These are phyloP conservation scores for Prunus yedoensis DNA, from an alignment of 331 rosid species.

Conservation along the genomic window DNA sequence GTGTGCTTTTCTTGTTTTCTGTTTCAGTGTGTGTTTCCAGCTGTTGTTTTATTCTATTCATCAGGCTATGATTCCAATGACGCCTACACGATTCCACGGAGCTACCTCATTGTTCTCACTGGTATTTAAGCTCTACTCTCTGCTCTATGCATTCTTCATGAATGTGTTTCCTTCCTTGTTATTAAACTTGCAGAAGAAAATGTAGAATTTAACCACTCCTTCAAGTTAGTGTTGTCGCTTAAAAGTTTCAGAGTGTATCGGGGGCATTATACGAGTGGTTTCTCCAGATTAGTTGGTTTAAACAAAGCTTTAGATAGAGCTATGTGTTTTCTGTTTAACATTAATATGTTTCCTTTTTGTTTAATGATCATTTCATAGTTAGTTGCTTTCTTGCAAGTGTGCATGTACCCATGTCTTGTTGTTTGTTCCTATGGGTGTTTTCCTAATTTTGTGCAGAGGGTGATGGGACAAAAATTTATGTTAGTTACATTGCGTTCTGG, in stretches of 20 bases:
- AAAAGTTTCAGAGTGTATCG: not conserved
- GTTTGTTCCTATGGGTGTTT: constrained; percentile 9
- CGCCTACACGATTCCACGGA: too few species aligned
- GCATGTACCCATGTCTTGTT: not conserved
- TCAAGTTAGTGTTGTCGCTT: not conserved
- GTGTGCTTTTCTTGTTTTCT: too few species aligned
- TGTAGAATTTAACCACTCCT: not conserved
- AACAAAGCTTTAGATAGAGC: not conserved
- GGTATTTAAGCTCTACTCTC: too few species aligned
- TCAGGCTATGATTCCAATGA: too few species aligned
- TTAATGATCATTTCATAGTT: not conserved
- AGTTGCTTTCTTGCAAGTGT: not conserved
- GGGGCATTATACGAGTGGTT: not conserved
- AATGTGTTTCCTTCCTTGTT: too few species aligned
- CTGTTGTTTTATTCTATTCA: too few species aligned
- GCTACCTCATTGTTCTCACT: too few species aligned
- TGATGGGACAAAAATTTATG: constrained; percentile 94
- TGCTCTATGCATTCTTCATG: too few species aligned
- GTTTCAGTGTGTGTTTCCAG: too few species aligned
- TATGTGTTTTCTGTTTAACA: not conserved
- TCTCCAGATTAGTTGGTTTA: not conserved
- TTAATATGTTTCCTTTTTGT: not conserved
- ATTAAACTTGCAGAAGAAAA: too few species aligned
- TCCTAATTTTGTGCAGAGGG: constrained; percentile 74
- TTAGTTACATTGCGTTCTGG: constrained; percentile 93